Conservation (phyloP, 2,329 filamentous ascomycete species). For the Hypocreales sp. region DNA sequence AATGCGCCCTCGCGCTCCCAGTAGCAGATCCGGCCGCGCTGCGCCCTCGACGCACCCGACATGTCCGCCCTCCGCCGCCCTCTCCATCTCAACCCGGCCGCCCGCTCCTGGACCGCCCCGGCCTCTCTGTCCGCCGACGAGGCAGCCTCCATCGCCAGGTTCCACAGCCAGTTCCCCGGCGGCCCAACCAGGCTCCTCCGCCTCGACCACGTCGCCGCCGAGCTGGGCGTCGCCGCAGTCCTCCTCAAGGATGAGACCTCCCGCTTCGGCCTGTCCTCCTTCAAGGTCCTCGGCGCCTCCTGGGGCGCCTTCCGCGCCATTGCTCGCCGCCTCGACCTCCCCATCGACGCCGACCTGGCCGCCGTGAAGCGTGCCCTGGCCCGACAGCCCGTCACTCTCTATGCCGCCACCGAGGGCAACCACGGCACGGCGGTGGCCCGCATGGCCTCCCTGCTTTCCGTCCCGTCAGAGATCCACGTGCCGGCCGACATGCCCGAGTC, state of each 20-base stretch:
- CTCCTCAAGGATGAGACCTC: slow-evolving; percentile 57
- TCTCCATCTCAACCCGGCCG: slow-evolving; percentile 5
- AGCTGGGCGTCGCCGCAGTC: slow-evolving; percentile 41
- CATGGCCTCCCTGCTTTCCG: slow-evolving; percentile 45
- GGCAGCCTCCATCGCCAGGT: slow-evolving; percentile 2
- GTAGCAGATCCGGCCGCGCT: too few relatives aligned
- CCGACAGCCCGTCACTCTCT: slow-evolving; percentile 23
- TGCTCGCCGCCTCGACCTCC: slow-evolving; percentile 23
- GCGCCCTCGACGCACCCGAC: too few relatives aligned
- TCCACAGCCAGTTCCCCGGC: slow-evolving; percentile 19
- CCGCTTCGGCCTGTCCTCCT: slow-evolving; percentile 54
- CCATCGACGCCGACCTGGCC: slow-evolving; percentile 24
- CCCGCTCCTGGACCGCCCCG: slow-evolving; percentile 3
- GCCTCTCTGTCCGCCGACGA: slow-evolving; percentile 1
- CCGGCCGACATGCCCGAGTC: slow-evolving; percentile 38
- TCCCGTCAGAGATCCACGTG: slow-evolving; percentile 45
- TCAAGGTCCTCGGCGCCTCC: slow-evolving; percentile 68
- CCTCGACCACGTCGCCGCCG: slow-evolving; percentile 36
- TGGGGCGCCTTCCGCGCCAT: slow-evolving; percentile 54
- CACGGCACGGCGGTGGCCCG: slow-evolving; percentile 58
- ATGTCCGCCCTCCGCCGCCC: slow-evolving; percentile 4
- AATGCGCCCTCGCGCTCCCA: too few relatives aligned
- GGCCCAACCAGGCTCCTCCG: slow-evolving; percentile 32
- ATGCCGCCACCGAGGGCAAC: slow-evolving; percentile 61
- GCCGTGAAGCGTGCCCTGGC: slow-evolving; percentile 20